Evolutionary conservation across 2,329 filamentous ascomycete genomes (phyloP).

Genomic region (Colletotrichum australisinense): DNA sequence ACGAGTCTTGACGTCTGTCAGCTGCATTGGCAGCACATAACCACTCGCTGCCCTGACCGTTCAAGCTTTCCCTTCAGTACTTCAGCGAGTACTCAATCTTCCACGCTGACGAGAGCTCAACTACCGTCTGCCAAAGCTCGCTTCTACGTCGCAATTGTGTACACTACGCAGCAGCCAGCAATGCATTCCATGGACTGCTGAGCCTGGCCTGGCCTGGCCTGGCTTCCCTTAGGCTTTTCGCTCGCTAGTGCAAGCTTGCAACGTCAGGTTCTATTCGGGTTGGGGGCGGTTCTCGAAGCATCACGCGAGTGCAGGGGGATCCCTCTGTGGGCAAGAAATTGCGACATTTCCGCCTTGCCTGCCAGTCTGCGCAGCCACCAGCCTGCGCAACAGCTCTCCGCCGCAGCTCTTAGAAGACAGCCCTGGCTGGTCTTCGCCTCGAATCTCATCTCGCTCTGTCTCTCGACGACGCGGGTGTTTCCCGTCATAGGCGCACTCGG

Average conservation of each 20-base stretch:
- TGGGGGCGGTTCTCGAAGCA: slow-evolving; percentile 18
- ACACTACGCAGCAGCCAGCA: background rate
- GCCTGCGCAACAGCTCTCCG: slow-evolving; percentile 1
- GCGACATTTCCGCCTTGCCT: slow-evolving; percentile 25
- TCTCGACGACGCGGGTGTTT: background rate
- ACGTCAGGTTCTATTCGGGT: background rate
- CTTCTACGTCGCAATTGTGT: background rate
- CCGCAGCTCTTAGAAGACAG: background rate
- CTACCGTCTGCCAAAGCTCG: background rate
- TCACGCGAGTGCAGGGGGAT: slow-evolving; percentile 27
- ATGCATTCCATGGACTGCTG: background rate
- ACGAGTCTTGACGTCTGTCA: slow-evolving; percentile 13
- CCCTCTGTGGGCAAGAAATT: slow-evolving; percentile 16
- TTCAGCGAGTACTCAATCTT: background rate
- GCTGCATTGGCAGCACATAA: slow-evolving; percentile 6
- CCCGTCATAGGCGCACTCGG: background rate
- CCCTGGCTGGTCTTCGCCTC: slow-evolving; percentile 7
- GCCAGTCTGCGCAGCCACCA: background rate
- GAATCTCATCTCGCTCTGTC: slow-evolving; percentile 5
- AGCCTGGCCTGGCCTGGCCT: background rate
- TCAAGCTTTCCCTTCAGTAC: background rate
- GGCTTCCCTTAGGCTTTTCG: slow-evolving; percentile 5
- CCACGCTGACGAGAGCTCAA: background rate
- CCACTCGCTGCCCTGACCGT: background rate
- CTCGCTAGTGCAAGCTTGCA: background rate